Evolutionary conservation across 23 red algal species (phyloP).

Genomic region (Gracilaria domingensis): DNA sequence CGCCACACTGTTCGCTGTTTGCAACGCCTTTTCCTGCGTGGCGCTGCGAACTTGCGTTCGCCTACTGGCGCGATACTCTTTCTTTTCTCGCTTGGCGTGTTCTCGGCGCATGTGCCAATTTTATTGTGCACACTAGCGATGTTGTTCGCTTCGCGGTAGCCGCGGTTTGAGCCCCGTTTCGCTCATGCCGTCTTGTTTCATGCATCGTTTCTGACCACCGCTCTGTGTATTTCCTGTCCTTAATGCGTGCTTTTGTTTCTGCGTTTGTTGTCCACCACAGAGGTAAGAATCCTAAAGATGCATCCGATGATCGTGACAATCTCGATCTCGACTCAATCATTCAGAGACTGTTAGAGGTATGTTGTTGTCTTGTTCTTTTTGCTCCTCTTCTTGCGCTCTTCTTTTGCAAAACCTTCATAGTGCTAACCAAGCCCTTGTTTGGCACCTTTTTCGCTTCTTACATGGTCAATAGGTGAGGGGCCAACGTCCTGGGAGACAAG

Average conservation of each 20-base stretch:
- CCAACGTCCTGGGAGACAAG: slow-evolving; percentile 90
- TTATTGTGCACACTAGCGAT: background rate
- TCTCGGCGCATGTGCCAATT: too few relatives aligned
- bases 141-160: background rate
- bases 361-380: slow-evolving; percentile 1
- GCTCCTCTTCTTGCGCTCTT: background rate
- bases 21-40: background rate
- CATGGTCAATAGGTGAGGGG: slow-evolving; percentile 51
- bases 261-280: background rate
- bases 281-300: slow-evolving; percentile 63
- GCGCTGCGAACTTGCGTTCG: too few relatives aligned
- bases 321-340: slow-evolving; percentile 95
- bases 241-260: background rate
- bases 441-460: too few relatives aligned
- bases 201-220: slow-evolving; percentile 2
- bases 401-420: background rate
- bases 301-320: slow-evolving; percentile 62
- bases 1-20: background rate
- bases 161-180: background rate
- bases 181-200: background rate
- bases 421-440: too few relatives aligned
- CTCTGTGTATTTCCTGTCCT: background rate
- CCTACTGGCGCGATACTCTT: too few relatives aligned
- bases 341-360: slow-evolving; percentile 88
- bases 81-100: too few relatives aligned